phyloP scores from a whole-genome alignment of 768 basidiomycete genomes.

The Holtermanniella nyarrowii region DNA sequence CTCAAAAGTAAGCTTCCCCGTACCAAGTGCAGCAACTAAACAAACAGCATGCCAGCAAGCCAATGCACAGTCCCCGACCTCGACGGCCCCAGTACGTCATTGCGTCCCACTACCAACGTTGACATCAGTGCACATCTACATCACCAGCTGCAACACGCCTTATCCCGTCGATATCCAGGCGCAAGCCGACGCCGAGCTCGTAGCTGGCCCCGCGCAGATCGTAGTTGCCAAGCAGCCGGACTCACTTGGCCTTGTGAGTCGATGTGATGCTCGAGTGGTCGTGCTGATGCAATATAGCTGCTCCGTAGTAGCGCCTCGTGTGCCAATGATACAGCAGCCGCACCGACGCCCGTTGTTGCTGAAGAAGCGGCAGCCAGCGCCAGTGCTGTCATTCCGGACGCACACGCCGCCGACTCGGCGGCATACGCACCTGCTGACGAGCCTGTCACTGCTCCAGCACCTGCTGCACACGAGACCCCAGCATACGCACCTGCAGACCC shows the following conservation, averaged over 20 bases:
- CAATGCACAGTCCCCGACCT: not conserved
- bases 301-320: too few species aligned
- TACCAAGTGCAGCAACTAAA: not conserved
- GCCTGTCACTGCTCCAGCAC: too few species aligned
- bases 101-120: not conserved
- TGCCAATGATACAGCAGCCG: too few species aligned
- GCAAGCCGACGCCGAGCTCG: slow-evolving; percentile 12
- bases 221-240: not conserved
- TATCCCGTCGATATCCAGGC: slow-evolving; percentile 12
- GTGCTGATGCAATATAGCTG: too few species aligned
- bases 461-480: too few species aligned
- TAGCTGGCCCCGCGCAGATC: slow-evolving; percentile 6
- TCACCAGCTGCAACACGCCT: slow-evolving; percentile 10
- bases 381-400: too few species aligned
- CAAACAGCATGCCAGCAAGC: not conserved
- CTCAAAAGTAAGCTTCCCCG: slow-evolving; percentile 18
- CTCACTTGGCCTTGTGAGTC: not conserved
- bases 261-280: too few species aligned
- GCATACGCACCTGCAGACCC: too few species aligned
- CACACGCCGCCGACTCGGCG: too few species aligned
- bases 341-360: too few species aligned
- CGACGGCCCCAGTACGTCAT: not conserved
- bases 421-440: too few species aligned
- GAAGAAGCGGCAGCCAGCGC: too few species aligned
- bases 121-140: slow-evolving; percentile 10